Evolutionary conservation across 2,329 filamentous ascomycete genomes (phyloP), one percentile per base, ranked within the genome.

Genomic region (Pseudocercospora eumusae): DNA sequence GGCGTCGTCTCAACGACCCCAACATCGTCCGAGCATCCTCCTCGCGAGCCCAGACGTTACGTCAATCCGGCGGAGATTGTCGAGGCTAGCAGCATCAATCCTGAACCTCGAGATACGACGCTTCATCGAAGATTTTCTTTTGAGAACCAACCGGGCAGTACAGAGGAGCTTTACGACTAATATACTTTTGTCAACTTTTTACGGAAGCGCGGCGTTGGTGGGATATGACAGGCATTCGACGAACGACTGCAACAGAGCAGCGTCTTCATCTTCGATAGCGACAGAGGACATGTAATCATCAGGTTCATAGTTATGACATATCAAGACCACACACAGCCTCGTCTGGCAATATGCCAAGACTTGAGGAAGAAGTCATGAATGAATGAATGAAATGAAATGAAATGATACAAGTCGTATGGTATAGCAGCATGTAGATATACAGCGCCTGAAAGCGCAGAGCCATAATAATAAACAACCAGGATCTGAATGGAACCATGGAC

Each of bases 1-100:
- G 80, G 80, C 13, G 71, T 79, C 2, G 76, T 79, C 59, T 53
- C 64, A 18, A 57, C 64, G 0, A 60, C 61, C 10, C 63, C 66
- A 15, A 62, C 28, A 6, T 64, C 68, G 5, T 28, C 55, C 36
- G 20, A 60, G 27, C 18, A 61, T 28, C 13, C 56, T 44, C 23
- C 49, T 10, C 42, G 66, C 31, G 64, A 68, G 45, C 68, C 68
- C 4, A 45, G 68, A 40, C 53, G 64, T 15, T n/a, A n/a, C n/a
- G 60, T 73, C 18, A 65, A 69, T 52, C 63, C 70, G 3, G 65
- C 68, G 8, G 69, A 72, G 9, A 65, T 73, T 10, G 65, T 71
- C 2, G 47, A 63, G n/a, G n/a, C n/a, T n/a, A n/a, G 63, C 65
- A 4, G 31, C 28, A 27, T 53, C 33, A 31, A 20, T 36, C 21